Evolutionary conservation across 108 stramenopile species (phyloP), one percentile per base, ranked within the genome.

Genomic region (Pelagomonas calceolata): DNA sequence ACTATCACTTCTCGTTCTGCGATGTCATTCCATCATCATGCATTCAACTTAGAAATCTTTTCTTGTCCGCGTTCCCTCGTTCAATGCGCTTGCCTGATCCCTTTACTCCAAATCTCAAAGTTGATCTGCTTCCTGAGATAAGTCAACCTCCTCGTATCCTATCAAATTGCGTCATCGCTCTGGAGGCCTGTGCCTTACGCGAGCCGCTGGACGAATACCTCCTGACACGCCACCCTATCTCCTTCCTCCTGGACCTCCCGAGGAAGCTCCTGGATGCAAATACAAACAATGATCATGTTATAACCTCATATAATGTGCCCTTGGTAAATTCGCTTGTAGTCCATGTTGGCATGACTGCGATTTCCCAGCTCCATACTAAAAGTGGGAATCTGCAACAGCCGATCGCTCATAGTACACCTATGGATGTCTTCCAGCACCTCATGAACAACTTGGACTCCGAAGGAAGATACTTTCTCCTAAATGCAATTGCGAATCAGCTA

Each of bases 401-500:
- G 35, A 30, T 34, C 71, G 64, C 36, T 10, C 34, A 44, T 16
- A 32, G 29, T 26, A 9, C 71, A 10, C 65, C 65, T 14, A 31
- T 72, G 12, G 34, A 72, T 43, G 34, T 43, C 10, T 43, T 72
- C 14, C 63, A 64, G 71, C 71, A 72, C n/a, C 34, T 70, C 9
- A 30, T 60, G 46, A 34, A 34, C 37, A 65, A 65, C 31, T 82
- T 97, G 65, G 91, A 97, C 76, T 89, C 94, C 70, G 88, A 87
- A 45, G 93, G 91, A 14, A 84, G 98, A 43, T 98, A 99, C 86
- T 85, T 89, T 68, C 85, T 92, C 81, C 85, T 99, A 75, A 97
- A 98, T 73, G 95, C 95, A 36, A 90, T 99, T 69, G 99, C 97
- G 39, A 97, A 98, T 76, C 97, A 99, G 82, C 93, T 99, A 29